phyloP scores from a whole-genome alignment of 768 basidiomycete species.

The Russula emetica region DNA sequence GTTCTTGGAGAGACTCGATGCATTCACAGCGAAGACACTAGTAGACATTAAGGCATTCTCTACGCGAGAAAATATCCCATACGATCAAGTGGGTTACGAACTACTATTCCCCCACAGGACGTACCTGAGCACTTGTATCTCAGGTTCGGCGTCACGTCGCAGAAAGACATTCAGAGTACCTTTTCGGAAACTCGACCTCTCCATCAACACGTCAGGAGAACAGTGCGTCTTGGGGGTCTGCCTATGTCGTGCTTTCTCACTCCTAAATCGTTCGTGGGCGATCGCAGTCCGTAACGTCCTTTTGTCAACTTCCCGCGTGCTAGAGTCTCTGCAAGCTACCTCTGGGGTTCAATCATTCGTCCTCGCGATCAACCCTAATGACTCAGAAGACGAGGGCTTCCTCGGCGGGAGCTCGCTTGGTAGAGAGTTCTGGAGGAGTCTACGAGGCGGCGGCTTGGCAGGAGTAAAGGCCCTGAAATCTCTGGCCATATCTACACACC shows the following conservation, averaged over 20 bases:
- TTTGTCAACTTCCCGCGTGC: slow-evolving; percentile 45
- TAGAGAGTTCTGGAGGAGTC: slow-evolving; percentile 61
- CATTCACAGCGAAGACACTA: slow-evolving; percentile 56
- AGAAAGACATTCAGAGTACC: slow-evolving; percentile 58
- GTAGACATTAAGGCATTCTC: slow-evolving; percentile 58
- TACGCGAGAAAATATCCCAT: slow-evolving; percentile 51
- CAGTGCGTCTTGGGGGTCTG: slow-evolving; percentile 22
- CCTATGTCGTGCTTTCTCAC: neutral
- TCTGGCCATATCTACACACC: slow-evolving; percentile 27
- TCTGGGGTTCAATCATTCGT: slow-evolving; percentile 59
- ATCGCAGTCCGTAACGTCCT: slow-evolving; percentile 45
- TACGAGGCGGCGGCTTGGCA: slow-evolving; percentile 53
- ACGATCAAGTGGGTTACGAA: slow-evolving; percentile 50
- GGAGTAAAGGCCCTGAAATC: slow-evolving; percentile 56
- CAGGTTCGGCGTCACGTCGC: slow-evolving; percentile 49
- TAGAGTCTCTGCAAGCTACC: slow-evolving; percentile 50
- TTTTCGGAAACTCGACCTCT: slow-evolving; percentile 38
- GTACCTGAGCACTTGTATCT: slow-evolving; percentile 33
- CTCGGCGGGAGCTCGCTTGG: slow-evolving; percentile 58
- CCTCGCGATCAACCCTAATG: slow-evolving; percentile 53
- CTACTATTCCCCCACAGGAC: neutral
- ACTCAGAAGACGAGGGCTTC: slow-evolving; percentile 49
- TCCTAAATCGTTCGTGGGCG: neutral
- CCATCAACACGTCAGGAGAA: slow-evolving; percentile 13
- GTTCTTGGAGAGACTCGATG: slow-evolving; percentile 61